phyloP scores from a whole-genome alignment of 306 rosid genomes.

The Lithocarpus polystachyus region DNA sequence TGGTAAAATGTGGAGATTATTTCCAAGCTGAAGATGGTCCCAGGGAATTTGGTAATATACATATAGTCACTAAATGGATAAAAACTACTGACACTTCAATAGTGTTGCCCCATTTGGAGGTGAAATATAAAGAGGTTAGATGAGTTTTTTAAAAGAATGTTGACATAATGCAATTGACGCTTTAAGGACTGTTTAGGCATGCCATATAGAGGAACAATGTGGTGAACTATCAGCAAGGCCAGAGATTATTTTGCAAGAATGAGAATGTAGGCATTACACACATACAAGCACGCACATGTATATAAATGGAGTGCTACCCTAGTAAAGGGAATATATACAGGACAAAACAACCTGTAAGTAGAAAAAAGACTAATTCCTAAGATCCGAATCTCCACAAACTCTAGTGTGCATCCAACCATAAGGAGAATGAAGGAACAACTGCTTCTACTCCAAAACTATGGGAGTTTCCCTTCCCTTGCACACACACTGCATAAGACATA shows the following conservation, averaged over 20 bases:
- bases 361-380: no score
- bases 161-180: neutral
- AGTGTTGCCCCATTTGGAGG: constrained; percentile 70
- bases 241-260: neutral
- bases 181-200: neutral
- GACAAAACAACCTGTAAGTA: no score
- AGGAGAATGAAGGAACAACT: no score
- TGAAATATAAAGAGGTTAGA: constrained; percentile 62
- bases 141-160: neutral
- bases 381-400: no score
- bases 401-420: no score
- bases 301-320: no score
- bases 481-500: no score
- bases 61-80: constrained; percentile 58
- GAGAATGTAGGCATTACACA: neutral
- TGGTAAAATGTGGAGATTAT: constrained; percentile 83
- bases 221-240: neutral
- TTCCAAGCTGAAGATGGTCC: constrained; percentile 88
- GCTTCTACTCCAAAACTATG: no score
- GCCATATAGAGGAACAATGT: neutral
- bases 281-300: no score
- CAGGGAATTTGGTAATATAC: constrained; percentile 75
- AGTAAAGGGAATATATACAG: no score
- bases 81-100: constrained; percentile 56
- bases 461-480: no score